Percentiles rank a stretch among this genome's conserved stretches.
These are phyloP conservation scores for Aspergillus sp. DNA, from an alignment of 2,329 filamentous ascomycete genomes.

Conservation along the genomic window DNA sequence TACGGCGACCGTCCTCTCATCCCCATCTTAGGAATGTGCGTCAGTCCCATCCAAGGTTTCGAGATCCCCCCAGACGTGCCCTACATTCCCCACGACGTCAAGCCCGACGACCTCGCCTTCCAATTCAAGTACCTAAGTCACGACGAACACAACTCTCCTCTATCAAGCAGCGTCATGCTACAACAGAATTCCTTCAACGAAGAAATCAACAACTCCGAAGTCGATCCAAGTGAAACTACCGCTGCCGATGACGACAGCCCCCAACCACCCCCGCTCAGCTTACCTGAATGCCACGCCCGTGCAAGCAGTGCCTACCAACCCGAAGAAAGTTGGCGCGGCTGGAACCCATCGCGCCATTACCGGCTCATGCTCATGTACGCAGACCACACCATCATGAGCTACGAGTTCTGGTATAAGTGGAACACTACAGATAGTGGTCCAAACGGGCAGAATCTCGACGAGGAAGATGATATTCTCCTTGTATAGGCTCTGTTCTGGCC, in stretches of 20 bases:
- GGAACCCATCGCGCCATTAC: constrained; percentile 47
- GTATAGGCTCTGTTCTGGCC: constrained; percentile 8
- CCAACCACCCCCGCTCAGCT: constrained; percentile 19
- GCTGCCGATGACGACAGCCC: not conserved
- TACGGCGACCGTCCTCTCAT: constrained; percentile 44
- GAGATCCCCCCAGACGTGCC: constrained; percentile 39
- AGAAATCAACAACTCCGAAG: not conserved
- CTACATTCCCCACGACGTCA: constrained; percentile 30
- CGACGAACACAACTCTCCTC: not conserved
- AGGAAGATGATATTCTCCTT: constrained; percentile 19
- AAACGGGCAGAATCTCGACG: constrained; percentile 7
- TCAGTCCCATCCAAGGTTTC: constrained; percentile 58
- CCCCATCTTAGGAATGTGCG: constrained; percentile 57
- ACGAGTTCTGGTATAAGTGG: constrained; percentile 57
- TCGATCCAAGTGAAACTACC: not conserved
- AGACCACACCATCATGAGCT: constrained; percentile 60
- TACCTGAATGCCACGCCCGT: constrained; percentile 38
- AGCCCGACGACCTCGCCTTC: constrained; percentile 21
- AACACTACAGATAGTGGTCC: constrained; percentile 16
- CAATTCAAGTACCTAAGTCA: constrained; percentile 21
- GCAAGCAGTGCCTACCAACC: constrained; percentile 36
- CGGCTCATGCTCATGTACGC: constrained; percentile 58
- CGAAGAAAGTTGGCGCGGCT: constrained; percentile 41
- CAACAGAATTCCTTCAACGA: not conserved
- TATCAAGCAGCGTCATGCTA: not conserved